These are phyloP conservation scores for Geotrichum bryndzae DNA, from an alignment of 1,139 yeast species.

Conservation along the genomic window DNA sequence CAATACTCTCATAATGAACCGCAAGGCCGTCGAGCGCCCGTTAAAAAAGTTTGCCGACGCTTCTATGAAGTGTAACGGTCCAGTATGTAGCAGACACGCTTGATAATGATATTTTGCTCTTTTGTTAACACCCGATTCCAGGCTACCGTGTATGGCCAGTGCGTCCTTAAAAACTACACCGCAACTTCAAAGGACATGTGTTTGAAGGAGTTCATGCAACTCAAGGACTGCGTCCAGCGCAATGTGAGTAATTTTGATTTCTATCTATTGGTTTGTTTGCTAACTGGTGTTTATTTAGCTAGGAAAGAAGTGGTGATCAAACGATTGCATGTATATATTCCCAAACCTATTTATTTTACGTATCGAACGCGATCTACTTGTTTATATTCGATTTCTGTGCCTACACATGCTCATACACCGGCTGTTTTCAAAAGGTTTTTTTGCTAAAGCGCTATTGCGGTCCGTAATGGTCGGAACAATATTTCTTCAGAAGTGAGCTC, in stretches of 20 bases:
- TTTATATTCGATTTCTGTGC: background rate
- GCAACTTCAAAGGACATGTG: slow-evolving; percentile 53
- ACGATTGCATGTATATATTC: background rate
- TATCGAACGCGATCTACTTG: background rate
- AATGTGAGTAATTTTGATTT: slow-evolving; percentile 27
- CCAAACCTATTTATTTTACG: background rate
- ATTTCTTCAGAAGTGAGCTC: too few species aligned
- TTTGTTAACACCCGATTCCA: background rate
- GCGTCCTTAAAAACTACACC: slow-evolving; percentile 52
- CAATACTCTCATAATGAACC: background rate
- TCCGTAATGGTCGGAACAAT: too few species aligned
- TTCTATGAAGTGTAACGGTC: slow-evolving; percentile 18
- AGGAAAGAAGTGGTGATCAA: background rate
- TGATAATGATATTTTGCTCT: background rate
- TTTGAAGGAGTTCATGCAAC: slow-evolving; percentile 48
- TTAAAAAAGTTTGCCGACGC: slow-evolving; percentile 19
- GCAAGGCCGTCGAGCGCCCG: slow-evolving; percentile 4
- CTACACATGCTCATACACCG: too few species aligned
- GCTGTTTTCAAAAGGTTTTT: too few species aligned
- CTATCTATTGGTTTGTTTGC: background rate
- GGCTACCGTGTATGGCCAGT: slow-evolving; percentile 48
- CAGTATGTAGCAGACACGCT: slow-evolving; percentile 14
- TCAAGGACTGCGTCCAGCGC: slow-evolving; percentile 51
- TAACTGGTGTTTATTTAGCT: background rate
- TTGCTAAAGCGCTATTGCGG: background rate